These are phyloP conservation scores for Clavispora fructus DNA, from an alignment of 805 yeast species.

Conservation along the genomic window DNA sequence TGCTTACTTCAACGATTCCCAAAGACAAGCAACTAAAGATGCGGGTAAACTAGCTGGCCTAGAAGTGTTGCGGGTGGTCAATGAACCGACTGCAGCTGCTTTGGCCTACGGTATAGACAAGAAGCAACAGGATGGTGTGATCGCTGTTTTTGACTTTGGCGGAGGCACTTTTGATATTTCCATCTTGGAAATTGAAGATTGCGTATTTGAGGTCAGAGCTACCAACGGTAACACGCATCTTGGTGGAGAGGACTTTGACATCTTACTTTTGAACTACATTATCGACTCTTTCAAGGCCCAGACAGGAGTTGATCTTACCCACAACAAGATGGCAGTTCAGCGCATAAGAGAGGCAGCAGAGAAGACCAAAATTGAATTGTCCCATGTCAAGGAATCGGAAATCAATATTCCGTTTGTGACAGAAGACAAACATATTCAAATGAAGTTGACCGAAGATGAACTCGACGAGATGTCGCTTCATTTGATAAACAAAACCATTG, in stretches of 20 bases:
- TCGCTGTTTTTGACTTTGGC: constrained; percentile 69
- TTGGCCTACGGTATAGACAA: constrained; percentile 90
- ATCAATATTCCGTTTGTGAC: constrained; percentile 68
- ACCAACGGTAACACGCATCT: constrained; percentile 82
- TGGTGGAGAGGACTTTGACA: constrained; percentile 85
- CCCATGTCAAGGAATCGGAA: constrained; percentile 56
- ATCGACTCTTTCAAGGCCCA: constrained; percentile 51
- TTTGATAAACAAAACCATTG: constrained; percentile 61
- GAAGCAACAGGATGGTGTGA: constrained; percentile 43
- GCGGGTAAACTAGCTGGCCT: constrained; percentile 75
- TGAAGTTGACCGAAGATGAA: constrained; percentile 58
- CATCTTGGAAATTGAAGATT: constrained; percentile 69
- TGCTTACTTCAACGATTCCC: constrained; percentile 78
- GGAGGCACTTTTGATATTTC: constrained; percentile 87
- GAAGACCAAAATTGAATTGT: constrained; percentile 67
- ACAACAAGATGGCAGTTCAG: constrained; percentile 57
- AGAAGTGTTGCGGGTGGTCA: constrained; percentile 68
- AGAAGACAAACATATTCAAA: constrained; percentile 54
- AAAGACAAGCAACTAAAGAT: constrained; percentile 77
- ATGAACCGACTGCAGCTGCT: constrained; percentile 90
- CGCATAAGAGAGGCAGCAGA: constrained; percentile 79
- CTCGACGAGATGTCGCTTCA: constrained; percentile 63
- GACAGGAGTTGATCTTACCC: constrained; percentile 46
- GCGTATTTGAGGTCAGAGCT: constrained; percentile 76
- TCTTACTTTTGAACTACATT: constrained; percentile 53